A percentile compares a stretch with the other conserved stretches of the same genome.
phyloP scores from a whole-genome alignment of 306 rosid species.

The Acacia crassicarpa region DNA sequence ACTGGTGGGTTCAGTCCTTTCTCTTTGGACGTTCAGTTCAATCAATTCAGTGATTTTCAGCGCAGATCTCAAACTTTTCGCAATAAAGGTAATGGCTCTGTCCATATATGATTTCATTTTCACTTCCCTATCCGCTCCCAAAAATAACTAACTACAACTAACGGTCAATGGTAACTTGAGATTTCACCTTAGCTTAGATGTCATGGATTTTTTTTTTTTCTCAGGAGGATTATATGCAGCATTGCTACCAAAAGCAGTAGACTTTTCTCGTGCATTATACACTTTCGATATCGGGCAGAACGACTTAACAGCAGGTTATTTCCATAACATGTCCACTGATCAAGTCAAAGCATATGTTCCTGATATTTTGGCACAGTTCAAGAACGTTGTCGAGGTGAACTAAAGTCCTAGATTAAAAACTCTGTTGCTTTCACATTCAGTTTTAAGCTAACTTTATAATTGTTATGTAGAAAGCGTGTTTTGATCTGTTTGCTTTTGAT shows the following conservation, averaged over 20 bases:
- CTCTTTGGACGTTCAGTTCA: conserved; percentile 66
- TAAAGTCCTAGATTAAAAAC: not conserved
- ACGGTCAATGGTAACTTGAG: too few relatives aligned
- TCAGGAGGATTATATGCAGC: conserved; percentile 48
- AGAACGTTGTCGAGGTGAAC: conserved; percentile 39
- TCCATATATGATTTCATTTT: not conserved
- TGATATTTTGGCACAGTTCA: conserved; percentile 47
- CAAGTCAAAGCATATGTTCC: conserved; percentile 58
- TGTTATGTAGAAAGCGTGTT: not conserved
- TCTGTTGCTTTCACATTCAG: not conserved
- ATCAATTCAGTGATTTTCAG: conserved; percentile 63
- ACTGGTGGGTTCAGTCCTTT: conserved; percentile 71
- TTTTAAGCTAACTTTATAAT: not conserved
- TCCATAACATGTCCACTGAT: conserved; percentile 55
- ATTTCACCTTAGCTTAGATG: not conserved
- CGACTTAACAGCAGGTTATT: conserved; percentile 69
- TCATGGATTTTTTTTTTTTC: not conserved
- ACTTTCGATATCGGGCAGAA: conserved; percentile 84
- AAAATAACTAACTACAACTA: not conserved
- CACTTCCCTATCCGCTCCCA: not conserved
- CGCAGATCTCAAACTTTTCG: conserved; percentile 51
- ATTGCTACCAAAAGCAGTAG: conserved; percentile 53
- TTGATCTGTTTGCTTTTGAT: not conserved
- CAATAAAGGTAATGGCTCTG: conserved; percentile 42
- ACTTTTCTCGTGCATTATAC: conserved; percentile 58